Percentiles rank a stretch among this genome's conserved stretches.
Evolutionary conservation across 2,329 filamentous ascomycete genomes (phyloP).

Genomic region (Xylariaceae sp.): DNA sequence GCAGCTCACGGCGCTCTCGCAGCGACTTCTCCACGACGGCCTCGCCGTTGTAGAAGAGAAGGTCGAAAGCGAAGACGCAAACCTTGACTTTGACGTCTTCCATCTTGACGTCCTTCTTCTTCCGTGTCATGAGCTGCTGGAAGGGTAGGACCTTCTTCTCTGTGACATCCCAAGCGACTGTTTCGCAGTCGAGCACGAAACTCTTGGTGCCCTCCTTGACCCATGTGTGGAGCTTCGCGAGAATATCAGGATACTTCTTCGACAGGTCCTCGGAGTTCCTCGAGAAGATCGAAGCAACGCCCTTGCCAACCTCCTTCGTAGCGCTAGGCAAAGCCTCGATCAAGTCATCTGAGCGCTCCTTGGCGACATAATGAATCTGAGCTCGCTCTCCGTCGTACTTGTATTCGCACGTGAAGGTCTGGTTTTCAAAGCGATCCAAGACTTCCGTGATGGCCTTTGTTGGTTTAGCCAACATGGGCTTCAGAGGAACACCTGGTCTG

Average conservation of each 20-base stretch:
- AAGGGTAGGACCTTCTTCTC: slow-evolving; percentile 97
- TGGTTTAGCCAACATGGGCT: slow-evolving; percentile 97
- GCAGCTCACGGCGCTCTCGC: slow-evolving; percentile 72
- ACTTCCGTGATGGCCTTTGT: slow-evolving; percentile 98
- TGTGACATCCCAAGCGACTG: slow-evolving; percentile 89
- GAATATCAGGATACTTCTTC: slow-evolving; percentile 95
- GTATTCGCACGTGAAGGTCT: slow-evolving; percentile 96
- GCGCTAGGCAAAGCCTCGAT: slow-evolving; percentile 54
- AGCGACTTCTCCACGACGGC: slow-evolving; percentile 82
- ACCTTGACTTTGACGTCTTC: slow-evolving; percentile 96
- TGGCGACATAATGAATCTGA: slow-evolving; percentile 96
- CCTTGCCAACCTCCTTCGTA: slow-evolving; percentile 61
- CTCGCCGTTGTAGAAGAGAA: slow-evolving; percentile 89
- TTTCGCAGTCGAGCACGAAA: slow-evolving; percentile 98
- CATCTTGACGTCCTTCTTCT: slow-evolving; percentile 92
- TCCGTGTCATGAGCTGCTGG: slow-evolving; percentile 96
- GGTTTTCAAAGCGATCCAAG: slow-evolving; percentile 89
- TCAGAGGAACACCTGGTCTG: slow-evolving; percentile 86
- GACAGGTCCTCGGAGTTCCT: slow-evolving; percentile 95
- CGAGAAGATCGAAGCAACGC: slow-evolving; percentile 90
- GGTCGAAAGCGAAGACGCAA: slow-evolving; percentile 93
- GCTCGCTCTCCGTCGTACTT: slow-evolving; percentile 98
- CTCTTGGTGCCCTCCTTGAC: slow-evolving; percentile 85
- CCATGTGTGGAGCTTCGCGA: slow-evolving; percentile 82
- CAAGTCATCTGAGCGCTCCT: slow-evolving; percentile 67